A percentile compares a stretch with the other conserved stretches of the same genome.
Conservation (phyloP, 2,329 filamentous ascomycete genomes). For the Zopfia rhizophila region DNA sequence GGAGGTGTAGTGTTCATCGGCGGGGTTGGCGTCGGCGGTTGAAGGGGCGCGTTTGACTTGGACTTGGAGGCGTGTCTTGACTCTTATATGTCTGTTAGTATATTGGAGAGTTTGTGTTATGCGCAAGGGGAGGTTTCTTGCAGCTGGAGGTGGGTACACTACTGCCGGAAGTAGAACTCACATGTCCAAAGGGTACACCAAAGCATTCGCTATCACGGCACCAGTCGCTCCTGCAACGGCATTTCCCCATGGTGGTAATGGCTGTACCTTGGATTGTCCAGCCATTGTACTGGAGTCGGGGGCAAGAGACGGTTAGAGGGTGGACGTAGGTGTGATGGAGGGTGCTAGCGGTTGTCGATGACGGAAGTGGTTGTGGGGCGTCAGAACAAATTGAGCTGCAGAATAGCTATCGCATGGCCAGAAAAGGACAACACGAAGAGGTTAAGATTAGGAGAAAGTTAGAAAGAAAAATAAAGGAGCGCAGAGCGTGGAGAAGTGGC, state of each 20-base stretch:
- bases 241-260: conserved; percentile 89
- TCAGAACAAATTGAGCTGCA: conserved; percentile 15
- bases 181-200: conserved; percentile 98
- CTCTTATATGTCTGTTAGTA: conserved; percentile 63
- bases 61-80: conserved; percentile 96
- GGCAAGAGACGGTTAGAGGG: conserved; percentile 1
- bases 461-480: conserved; percentile 13
- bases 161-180: conserved; percentile 59
- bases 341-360: conserved; percentile 22
- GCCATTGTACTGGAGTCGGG: conserved; percentile 54
- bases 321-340: conserved; percentile 4
- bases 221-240: conserved; percentile 93
- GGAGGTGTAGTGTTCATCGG: conserved; percentile 80
- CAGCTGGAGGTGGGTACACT: not conserved
- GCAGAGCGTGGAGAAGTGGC: conserved; percentile 24
- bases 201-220: conserved; percentile 91
- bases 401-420: conserved; percentile 37
- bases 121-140: conserved; percentile 6
- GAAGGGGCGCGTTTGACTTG: conserved; percentile 75
- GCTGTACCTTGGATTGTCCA: conserved; percentile 70
- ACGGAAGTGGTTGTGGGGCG: conserved; percentile 29
- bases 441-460: not conserved
- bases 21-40: conserved; percentile 50
- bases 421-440: not conserved
- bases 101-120: conserved; percentile 2